phyloP scores from a whole-genome alignment of 257 asterid species.

The Solanum acaule region DNA sequence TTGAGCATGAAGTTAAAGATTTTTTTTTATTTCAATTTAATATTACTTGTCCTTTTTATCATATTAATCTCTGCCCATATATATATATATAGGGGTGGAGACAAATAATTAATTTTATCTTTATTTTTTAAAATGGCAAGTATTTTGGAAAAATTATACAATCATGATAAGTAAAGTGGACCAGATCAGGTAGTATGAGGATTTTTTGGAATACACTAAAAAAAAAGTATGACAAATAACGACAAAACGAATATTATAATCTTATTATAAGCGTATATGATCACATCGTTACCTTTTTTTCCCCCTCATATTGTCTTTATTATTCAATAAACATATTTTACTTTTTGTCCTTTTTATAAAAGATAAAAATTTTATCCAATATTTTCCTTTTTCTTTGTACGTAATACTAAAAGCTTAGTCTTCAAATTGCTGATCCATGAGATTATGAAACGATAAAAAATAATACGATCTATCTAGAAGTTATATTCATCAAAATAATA shows the following conservation, averaged over 20 bases:
- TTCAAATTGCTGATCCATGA: too few relatives aligned
- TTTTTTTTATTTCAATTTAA: background rate
- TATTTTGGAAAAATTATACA: background rate
- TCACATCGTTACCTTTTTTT: background rate
- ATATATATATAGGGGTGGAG: background rate
- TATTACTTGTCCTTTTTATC: background rate
- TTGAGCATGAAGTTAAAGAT: background rate
- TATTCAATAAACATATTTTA: background rate
- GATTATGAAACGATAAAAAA: too few relatives aligned
- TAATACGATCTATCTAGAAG: too few relatives aligned
- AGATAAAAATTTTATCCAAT: background rate
- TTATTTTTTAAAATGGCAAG: background rate
- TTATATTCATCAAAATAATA: too few relatives aligned
- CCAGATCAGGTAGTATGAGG: fast-evolving
- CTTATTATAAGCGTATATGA: background rate
- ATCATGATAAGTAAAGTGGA: background rate
- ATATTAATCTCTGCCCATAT: background rate
- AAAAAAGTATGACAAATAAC: background rate
- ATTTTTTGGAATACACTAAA: background rate
- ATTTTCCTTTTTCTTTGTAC: too few relatives aligned
- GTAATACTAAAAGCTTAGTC: too few relatives aligned
- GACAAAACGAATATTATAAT: too few relatives aligned
- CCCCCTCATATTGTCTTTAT: background rate
- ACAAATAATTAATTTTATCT: too few relatives aligned
- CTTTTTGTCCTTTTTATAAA: background rate